Percentiles rank a stretch among this genome's conserved stretches.
Conservation (phyloP, 768 basidiomycete genomes). For the Lyophyllum decastes region DNA sequence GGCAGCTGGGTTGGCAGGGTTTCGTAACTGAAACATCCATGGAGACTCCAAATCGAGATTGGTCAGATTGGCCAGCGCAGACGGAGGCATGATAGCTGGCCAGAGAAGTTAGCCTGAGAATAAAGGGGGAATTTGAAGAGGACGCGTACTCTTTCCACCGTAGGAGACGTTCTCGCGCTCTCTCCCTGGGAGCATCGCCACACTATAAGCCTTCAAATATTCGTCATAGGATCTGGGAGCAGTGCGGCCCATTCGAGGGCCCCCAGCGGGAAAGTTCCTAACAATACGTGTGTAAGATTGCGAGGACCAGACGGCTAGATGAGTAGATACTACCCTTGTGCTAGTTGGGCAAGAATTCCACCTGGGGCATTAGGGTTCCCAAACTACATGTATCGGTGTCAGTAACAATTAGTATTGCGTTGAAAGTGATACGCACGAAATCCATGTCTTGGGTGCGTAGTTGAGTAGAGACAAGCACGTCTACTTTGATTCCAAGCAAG, state of each 20-base stretch:
- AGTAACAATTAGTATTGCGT: neutral
- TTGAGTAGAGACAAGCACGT: neutral
- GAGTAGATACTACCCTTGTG: constrained; percentile 44
- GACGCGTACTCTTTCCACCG: constrained; percentile 86
- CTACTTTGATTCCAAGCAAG: neutral
- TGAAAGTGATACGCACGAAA: constrained; percentile 36
- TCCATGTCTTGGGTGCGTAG: constrained; percentile 32
- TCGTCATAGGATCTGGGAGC: constrained; percentile 83
- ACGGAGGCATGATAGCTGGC: constrained; percentile 96
- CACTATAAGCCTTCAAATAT: constrained; percentile 92
- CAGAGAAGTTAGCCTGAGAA: constrained; percentile 8
- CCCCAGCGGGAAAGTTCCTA: constrained; percentile 58
- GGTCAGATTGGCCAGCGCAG: constrained; percentile 86
- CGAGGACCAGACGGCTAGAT: constrained; percentile 4
- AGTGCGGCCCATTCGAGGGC: constrained; percentile 45
- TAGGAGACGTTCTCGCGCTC: constrained; percentile 92
- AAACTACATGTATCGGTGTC: constrained; percentile 29
- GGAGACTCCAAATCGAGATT: constrained; percentile 86
- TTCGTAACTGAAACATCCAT: constrained; percentile 96
- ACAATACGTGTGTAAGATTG: constrained; percentile 10
- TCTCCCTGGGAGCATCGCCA: constrained; percentile 87
- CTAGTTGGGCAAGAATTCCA: constrained; percentile 66
- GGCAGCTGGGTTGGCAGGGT: constrained; percentile 80
- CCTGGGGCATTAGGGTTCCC: constrained; percentile 54
- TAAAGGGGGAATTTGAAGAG: constrained; percentile 7